Base-by-base conservation (phyloP, 2,329 filamentous ascomycete species). In the Apiospora phragmitis region DNA sequence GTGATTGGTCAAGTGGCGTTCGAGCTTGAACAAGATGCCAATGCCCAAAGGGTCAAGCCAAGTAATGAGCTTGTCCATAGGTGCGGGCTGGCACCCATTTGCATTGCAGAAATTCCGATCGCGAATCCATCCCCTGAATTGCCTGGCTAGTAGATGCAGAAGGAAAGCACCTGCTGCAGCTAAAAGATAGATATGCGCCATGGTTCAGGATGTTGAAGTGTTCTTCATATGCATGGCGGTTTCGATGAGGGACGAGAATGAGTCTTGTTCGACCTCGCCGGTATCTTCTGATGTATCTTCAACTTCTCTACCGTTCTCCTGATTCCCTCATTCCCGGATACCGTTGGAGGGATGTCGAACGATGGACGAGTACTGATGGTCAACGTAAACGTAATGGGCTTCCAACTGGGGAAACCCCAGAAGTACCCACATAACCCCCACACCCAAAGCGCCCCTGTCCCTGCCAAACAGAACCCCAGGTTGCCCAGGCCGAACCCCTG, bases 11-110 rank as follows among this genome's bases (percentile, higher is more conserved):
- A 78, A 51, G 0, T 47, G 69, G 24, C 41, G 65, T 11, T 72
- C 74, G 18, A 77, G 71, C 49, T 76, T 71, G 11, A 76, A 24
- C 7, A 80, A 69, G 68, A 73, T 78, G 26, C 77, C 73, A 3
- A 79, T 49, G 1, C 78, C 78, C 18, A 76, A 29, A 5, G 69
- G 24, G 65, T 79, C 77, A 9, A 49, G 45, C 67, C 67, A 68
- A 9, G 67, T 68, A 21, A 68, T 49, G 3, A 68, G 67, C 67
- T 49, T 47, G 67, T 68, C 67, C 67, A 55, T 68, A 21, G 67
- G 67, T 6, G 45, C 45, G 2, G 45, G 67, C 45, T 24, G 26
- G 21, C 67, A 68, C 26, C 67, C 45, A 1, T 68, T 47, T 4
- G 67, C 43, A 1, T 8, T 7, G 26, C 18, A 2, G 11, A 68